These are phyloP conservation scores for Polyporus arcularius DNA, from an alignment of 768 basidiomycete species.

Conservation along the genomic window DNA sequence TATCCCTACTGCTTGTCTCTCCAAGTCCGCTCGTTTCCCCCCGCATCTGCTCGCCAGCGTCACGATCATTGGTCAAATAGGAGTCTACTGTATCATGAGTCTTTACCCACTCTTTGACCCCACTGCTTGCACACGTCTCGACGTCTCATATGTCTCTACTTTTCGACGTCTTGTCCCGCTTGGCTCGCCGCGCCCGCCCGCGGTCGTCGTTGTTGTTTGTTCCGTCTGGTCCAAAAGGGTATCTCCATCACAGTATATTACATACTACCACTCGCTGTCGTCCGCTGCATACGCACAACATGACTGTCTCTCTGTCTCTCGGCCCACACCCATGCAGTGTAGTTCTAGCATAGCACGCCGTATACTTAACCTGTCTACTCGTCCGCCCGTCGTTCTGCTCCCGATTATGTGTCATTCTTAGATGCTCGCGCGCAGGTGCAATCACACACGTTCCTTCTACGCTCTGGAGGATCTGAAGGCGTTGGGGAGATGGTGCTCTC, in stretches of 20 bases:
- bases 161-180: not conserved
- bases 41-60: constrained; percentile 5
- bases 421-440: not conserved
- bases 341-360: not conserved
- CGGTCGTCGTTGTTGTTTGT: too few relatives aligned
- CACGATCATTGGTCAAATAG: constrained; percentile 10
- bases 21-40: not conserved
- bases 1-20: not conserved
- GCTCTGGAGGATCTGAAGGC: too few relatives aligned
- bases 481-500: too few relatives aligned
- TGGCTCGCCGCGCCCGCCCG: not conserved
- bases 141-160: too few relatives aligned
- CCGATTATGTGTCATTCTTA: not conserved
- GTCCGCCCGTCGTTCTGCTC: not conserved
- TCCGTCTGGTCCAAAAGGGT: constrained; percentile 8
- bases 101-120: constrained; percentile 9
- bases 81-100: constrained; percentile 15
- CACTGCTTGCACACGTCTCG: not conserved
- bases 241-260: not conserved
- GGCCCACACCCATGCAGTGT: not conserved
- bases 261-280: constrained; percentile 3
- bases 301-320: too few relatives aligned
- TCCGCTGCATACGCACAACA: not conserved
- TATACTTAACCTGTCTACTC: not conserved
- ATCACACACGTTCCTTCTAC: too few relatives aligned